A percentile compares a stretch with the other conserved stretches of the same genome.
Evolutionary conservation across 306 rosid species (phyloP).

Genomic region (Ochetophila trinervis): DNA sequence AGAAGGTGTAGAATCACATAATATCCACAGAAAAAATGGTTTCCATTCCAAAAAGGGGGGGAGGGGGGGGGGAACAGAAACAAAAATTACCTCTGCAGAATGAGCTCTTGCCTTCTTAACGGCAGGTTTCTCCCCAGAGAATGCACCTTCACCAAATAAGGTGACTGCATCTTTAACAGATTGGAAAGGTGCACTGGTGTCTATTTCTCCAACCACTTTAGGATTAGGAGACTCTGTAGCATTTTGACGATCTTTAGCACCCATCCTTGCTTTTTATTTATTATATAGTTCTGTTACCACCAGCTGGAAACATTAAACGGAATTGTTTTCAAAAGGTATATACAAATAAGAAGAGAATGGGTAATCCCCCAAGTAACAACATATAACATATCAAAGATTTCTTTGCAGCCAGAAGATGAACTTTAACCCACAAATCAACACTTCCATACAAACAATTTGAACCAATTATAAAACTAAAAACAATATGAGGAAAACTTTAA

Average conservation of each 20-base stretch:
- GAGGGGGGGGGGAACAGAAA: too few species aligned
- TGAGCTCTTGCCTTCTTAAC: conserved; percentile 71
- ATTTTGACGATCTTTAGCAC: conserved; percentile 52
- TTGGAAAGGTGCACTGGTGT: conserved; percentile 96
- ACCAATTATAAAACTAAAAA: not conserved
- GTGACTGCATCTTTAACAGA: conserved; percentile 97
- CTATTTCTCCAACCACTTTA: conserved; percentile 90
- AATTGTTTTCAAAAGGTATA: not conserved
- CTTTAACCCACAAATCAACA: not conserved
- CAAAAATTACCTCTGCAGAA: conserved; percentile 70
- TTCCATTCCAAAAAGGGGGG: not conserved
- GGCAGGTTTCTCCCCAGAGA: conserved; percentile 73
- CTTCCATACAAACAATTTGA: not conserved
- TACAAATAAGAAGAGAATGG: not conserved
- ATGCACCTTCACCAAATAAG: conserved; percentile 88
- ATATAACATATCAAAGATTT: not conserved
- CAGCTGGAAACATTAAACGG: conserved; percentile 27
- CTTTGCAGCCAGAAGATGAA: not conserved
- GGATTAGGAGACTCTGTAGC: conserved; percentile 58
- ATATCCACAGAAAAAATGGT: not conserved
- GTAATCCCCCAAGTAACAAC: not conserved
- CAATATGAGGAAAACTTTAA: not conserved
- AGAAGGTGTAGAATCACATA: not conserved
- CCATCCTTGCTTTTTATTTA: conserved; percentile 49
- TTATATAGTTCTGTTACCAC: conserved; percentile 5